Percentiles rank a stretch among this genome's conserved stretches.
phyloP scores from a whole-genome alignment of 768 basidiomycete genomes.

The Dictyophora rubrovolvata region DNA sequence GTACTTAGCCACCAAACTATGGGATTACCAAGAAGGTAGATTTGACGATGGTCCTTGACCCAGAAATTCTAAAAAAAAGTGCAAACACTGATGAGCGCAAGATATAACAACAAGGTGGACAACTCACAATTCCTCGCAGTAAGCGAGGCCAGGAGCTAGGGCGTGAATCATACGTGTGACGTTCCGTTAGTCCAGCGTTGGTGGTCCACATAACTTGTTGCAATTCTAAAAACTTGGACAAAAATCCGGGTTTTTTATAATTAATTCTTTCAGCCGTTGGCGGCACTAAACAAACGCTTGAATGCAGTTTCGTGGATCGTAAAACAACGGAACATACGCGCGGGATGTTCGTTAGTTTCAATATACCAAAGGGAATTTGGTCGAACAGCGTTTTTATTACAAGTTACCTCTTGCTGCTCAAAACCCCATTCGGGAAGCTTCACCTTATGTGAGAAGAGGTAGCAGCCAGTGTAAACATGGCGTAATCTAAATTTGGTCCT shows the following conservation, averaged over 20 bases:
- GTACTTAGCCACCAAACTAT: conserved; percentile 87
- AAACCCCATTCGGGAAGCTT: conserved; percentile 97
- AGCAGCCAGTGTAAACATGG: conserved; percentile 85
- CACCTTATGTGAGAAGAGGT: conserved; percentile 95
- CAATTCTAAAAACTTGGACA: conserved; percentile 83
- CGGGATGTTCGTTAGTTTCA: conserved; percentile 73
- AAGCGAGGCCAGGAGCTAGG: conserved; percentile 87
- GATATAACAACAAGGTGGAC: no score
- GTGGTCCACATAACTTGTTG: conserved; percentile 96
- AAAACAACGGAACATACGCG: conserved; percentile 39
- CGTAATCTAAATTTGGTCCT: conserved; percentile 73
- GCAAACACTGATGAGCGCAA: neutral
- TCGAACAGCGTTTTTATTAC: conserved; percentile 92
- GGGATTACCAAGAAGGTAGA: conserved; percentile 93
- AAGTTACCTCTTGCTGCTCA: conserved; percentile 98
- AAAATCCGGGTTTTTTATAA: conserved; percentile 81
- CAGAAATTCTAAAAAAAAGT: conserved; percentile 71
- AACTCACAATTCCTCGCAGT: conserved; percentile 81
- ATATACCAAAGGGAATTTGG: conserved; percentile 90
- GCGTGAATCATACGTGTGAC: conserved; percentile 92
- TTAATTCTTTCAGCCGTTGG: conserved; percentile 71
- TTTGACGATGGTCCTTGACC: conserved; percentile 93
- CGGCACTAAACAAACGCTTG: conserved; percentile 41
- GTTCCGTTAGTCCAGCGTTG: conserved; percentile 90
- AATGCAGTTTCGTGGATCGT: neutral